Evolutionary conservation across 495 filamentous ascomycete genomes (phyloP).

Genomic region (Bacidia rubella): DNA sequence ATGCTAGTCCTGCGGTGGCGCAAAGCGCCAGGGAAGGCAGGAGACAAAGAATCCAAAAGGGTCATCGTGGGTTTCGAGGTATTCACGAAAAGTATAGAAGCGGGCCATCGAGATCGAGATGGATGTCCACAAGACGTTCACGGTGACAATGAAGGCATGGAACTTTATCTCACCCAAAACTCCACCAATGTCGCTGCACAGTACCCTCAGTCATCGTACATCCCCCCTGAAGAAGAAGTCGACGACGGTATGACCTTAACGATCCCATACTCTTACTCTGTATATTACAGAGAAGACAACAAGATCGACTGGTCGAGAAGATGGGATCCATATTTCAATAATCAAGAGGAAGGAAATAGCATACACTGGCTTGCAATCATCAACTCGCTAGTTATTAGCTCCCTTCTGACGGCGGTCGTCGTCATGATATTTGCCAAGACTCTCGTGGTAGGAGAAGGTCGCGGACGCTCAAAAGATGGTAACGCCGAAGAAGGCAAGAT

Average conservation of each 20-base stretch:
- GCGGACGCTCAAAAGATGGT: conserved; percentile 51
- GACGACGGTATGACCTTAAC: conserved; percentile 59
- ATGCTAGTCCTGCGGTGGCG: conserved; percentile 80
- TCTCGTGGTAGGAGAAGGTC: conserved; percentile 63
- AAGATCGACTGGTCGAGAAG: conserved; percentile 73
- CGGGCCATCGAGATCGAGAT: conserved; percentile 40
- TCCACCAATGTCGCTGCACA: conserved; percentile 40
- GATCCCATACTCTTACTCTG: conserved; percentile 83
- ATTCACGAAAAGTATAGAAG: conserved; percentile 72
- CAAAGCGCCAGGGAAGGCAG: conserved; percentile 52
- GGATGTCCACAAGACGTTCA: conserved; percentile 58
- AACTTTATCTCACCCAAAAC: conserved; percentile 53
- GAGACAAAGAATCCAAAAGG: conserved; percentile 53
- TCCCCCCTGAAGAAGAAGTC: conserved; percentile 37
- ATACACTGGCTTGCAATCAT: conserved; percentile 90
- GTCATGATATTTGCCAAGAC: conserved; percentile 78
- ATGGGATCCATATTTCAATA: conserved; percentile 90
- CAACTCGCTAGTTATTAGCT: conserved; percentile 79
- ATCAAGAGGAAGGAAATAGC: conserved; percentile 70
- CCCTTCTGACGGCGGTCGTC: conserved; percentile 68
- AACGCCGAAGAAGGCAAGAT: conserved; percentile 55
- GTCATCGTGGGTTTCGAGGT: conserved; percentile 88
- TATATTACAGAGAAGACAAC: conserved; percentile 81
- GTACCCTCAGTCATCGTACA: conserved; percentile 48
- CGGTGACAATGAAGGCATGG: conserved; percentile 46